Conservation (phyloP, 176 grass and related monocot genomes). For the Triticum timopheevii region DNA sequence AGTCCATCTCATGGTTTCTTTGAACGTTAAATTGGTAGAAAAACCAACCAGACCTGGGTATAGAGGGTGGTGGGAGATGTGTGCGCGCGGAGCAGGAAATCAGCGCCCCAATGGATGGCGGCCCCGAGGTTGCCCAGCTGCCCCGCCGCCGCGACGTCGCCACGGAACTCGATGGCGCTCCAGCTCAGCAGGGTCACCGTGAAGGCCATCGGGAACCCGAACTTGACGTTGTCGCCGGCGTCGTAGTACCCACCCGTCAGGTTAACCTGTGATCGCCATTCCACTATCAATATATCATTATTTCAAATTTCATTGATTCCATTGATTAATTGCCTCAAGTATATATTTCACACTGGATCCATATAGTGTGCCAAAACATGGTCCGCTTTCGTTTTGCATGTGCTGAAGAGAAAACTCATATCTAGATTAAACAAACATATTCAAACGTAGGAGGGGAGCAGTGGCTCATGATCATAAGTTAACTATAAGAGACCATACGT, state of each 20-base stretch:
- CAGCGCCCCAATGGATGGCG: conserved; percentile 80
- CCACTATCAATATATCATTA: too few relatives aligned
- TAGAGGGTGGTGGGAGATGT: conserved; percentile 59
- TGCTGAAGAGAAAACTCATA: neutral
- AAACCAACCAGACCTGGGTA: conserved; percentile 53
- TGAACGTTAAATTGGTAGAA: neutral
- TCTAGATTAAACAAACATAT: neutral
- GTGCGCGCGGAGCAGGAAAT: conserved; percentile 74
- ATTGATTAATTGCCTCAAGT: too few relatives aligned
- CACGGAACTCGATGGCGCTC: conserved; percentile 83
- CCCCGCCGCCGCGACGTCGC: conserved; percentile 29
- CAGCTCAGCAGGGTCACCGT: conserved; percentile 85
- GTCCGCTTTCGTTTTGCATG: neutral
- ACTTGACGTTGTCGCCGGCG: conserved; percentile 94
- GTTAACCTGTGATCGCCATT: conserved; percentile 51
- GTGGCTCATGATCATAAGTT: neutral
- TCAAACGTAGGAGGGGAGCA: neutral
- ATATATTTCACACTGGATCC: too few relatives aligned
- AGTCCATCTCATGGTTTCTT: neutral
- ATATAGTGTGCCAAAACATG: neutral
- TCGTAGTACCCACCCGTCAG: conserved; percentile 92
- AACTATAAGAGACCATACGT: conserved; percentile 12
- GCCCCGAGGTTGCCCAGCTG: conserved; percentile 48
- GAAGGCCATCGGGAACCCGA: conserved; percentile 92
- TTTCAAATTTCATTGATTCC: neutral